Evolutionary conservation across 2,329 filamentous ascomycete genomes (phyloP).

Genomic region (Ciborinia camelliae): DNA sequence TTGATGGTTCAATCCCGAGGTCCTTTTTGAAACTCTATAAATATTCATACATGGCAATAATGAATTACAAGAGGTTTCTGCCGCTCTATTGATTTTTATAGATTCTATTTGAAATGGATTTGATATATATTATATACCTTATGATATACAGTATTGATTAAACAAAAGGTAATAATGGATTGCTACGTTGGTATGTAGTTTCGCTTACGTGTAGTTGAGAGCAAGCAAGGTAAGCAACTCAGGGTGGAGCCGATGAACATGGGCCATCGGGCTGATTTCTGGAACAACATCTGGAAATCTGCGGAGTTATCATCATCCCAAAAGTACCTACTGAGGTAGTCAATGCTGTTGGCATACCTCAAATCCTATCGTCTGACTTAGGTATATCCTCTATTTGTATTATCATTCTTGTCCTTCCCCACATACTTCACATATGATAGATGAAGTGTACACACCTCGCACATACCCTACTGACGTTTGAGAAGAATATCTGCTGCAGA

Average conservation of each 20-base stretch:
- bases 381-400: slow-evolving; percentile 3
- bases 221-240: neutral
- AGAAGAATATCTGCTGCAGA: neutral
- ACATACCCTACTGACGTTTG: neutral
- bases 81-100: too few relatives aligned
- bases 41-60: too few relatives aligned
- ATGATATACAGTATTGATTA: too few relatives aligned
- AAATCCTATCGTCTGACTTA: slow-evolving; percentile 16
- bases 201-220: too few relatives aligned
- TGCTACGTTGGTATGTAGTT: too few relatives aligned
- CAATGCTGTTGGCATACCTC: slow-evolving; percentile 15
- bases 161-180: too few relatives aligned
- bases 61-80: too few relatives aligned
- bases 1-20: too few relatives aligned
- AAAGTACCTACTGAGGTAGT: slow-evolving; percentile 1
- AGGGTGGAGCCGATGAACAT: neutral
- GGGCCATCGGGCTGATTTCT: slow-evolving; percentile 3
- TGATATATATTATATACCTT: too few relatives aligned
- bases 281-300: neutral
- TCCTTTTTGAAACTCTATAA: too few relatives aligned
- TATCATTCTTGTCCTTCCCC: neutral
- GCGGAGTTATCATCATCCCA: slow-evolving; percentile 9
- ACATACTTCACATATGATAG: neutral
- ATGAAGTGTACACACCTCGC: slow-evolving; percentile 11
- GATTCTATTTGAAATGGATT: too few relatives aligned